These are phyloP conservation scores for Diospyros kaki DNA, from an alignment of 148 eudicot species.

Conservation along the genomic window DNA sequence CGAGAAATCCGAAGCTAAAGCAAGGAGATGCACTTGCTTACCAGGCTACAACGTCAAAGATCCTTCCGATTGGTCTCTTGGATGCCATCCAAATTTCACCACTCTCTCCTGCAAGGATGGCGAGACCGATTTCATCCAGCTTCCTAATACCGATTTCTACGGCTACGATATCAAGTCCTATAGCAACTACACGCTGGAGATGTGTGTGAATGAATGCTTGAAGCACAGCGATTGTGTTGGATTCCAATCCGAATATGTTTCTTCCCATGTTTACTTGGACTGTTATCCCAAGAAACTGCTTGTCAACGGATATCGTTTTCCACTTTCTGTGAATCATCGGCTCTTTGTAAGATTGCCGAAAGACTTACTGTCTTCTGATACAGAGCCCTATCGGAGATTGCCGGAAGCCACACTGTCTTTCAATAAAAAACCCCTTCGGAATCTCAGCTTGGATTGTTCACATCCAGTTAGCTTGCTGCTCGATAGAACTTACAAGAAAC, in stretches of 20 bases:
- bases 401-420: conserved; percentile 1
- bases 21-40: conserved; percentile 31
- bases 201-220: conserved; percentile 24
- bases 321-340: background rate
- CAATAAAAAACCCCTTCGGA: background rate
- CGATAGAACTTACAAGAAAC: conserved; percentile 11
- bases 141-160: conserved; percentile 20
- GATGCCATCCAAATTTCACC: conserved; percentile 33
- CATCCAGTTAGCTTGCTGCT: background rate
- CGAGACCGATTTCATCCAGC: conserved; percentile 11
- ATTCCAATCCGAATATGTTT: conserved; percentile 16
- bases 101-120: background rate
- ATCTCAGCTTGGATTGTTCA: conserved; percentile 15
- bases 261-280: background rate
- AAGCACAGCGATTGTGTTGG: conserved; percentile 21
- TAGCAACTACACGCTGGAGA: conserved; percentile 12
- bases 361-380: background rate
- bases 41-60: conserved; percentile 33
- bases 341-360: conserved; percentile 26
- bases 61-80: conserved; percentile 26
- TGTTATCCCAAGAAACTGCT: conserved; percentile 25
- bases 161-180: conserved; percentile 15
- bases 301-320: conserved; percentile 24
- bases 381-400: conserved; percentile 8
- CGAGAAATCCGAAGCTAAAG: conserved; percentile 21